Evolutionary conservation across 345 rosid species (phyloP).

Genomic region (Brassica carinata): DNA sequence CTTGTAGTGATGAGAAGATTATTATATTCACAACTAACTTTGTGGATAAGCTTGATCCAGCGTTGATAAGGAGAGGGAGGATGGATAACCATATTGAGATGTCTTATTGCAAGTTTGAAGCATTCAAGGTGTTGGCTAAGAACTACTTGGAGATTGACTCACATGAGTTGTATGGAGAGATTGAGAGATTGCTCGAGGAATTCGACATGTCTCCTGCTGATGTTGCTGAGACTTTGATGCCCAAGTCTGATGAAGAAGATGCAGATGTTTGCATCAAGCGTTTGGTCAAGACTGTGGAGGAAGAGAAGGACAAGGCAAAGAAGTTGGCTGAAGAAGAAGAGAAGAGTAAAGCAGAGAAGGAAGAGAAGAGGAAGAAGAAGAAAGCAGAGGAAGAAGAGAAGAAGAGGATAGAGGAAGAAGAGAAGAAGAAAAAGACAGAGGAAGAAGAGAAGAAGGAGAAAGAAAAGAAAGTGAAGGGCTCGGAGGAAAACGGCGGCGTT

Average conservation of each 20-base stretch:
- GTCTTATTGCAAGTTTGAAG: slow-evolving; percentile 1
- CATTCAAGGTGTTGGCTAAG: not conserved
- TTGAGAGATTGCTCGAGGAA: not conserved
- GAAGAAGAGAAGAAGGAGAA: not conserved
- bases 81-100: not conserved
- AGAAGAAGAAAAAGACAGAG: not conserved
- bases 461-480: not conserved
- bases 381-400: not conserved
- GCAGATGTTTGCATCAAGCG: not conserved
- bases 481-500: not conserved
- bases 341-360: not conserved
- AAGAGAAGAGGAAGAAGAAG: not conserved
- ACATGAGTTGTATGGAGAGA: not conserved
- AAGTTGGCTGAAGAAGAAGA: not conserved
- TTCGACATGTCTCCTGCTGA: not conserved
- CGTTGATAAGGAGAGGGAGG: not conserved
- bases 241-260: not conserved
- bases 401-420: not conserved
- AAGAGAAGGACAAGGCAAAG: not conserved
- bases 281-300: not conserved
- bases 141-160: not conserved
- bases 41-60: not conserved
- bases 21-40: not conserved
- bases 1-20: slow-evolving; percentile 1
- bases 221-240: not conserved